phyloP scores from a whole-genome alignment of 345 rosid species.

The Mercurialis annua region DNA sequence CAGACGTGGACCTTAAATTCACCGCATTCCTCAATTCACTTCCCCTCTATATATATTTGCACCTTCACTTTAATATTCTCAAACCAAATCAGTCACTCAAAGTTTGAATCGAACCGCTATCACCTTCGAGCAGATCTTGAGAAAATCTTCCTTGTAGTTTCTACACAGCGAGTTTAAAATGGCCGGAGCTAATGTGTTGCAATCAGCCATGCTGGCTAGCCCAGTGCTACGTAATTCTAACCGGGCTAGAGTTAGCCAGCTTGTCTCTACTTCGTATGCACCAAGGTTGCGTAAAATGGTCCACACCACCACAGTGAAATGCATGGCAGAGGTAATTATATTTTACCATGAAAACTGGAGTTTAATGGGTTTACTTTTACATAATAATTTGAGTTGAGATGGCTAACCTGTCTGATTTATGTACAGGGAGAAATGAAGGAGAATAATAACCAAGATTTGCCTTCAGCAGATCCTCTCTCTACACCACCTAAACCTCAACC shows the following conservation, averaged over 20 bases:
- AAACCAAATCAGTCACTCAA: too few species aligned
- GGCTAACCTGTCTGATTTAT: not conserved
- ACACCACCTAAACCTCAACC: not conserved
- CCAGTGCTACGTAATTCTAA: conserved; percentile 27
- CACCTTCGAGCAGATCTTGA: too few species aligned
- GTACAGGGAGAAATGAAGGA: not conserved
- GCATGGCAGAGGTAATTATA: conserved; percentile 50
- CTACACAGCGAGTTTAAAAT: conserved; percentile 5
- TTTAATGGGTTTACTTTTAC: too few species aligned
- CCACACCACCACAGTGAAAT: conserved; percentile 25
- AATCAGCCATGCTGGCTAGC: conserved; percentile 37
- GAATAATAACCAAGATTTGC: not conserved
- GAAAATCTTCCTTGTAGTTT: not conserved
- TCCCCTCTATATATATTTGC: not conserved
- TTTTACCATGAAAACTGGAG: too few species aligned
- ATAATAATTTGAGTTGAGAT: not conserved
- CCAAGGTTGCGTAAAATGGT: conserved; percentile 27
- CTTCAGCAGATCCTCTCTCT: not conserved
- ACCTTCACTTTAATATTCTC: too few species aligned
- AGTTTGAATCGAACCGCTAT: too few species aligned
- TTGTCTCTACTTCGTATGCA: conserved; percentile 15
- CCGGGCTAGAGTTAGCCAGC: conserved; percentile 16
- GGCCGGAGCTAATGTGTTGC: conserved; percentile 44
- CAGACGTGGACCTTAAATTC: conserved; percentile 34
- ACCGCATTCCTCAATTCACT: too few species aligned